Conservation (phyloP, 345 rosid genomes). For the Eucalyptus leucophloia region DNA sequence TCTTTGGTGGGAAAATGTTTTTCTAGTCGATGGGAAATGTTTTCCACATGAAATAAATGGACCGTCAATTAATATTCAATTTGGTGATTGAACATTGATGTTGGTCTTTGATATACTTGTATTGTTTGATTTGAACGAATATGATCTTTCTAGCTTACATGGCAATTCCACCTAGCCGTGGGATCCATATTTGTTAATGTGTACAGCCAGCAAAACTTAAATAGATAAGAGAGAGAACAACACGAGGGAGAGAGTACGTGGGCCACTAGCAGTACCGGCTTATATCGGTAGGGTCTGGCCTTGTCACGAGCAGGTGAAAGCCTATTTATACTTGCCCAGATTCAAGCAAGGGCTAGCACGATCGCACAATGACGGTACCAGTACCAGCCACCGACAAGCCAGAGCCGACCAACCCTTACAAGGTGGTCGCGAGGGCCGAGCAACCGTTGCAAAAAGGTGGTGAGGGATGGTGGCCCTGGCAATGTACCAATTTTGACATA, state of each 20-base stretch:
- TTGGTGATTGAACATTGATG: background rate
- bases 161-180: background rate
- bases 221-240: background rate
- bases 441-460: background rate
- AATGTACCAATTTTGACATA: background rate
- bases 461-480: background rate
- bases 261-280: background rate
- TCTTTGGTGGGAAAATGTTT: background rate
- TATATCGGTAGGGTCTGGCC: background rate
- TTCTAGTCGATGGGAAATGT: background rate
- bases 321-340: background rate
- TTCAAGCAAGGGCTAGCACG: background rate
- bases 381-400: background rate
- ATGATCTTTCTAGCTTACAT: background rate
- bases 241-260: background rate
- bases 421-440: background rate
- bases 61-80: background rate
- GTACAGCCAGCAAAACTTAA: background rate
- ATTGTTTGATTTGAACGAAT: background rate
- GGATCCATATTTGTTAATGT: background rate
- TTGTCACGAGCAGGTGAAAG: background rate
- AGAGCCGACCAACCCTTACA: background rate
- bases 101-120: background rate
- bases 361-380: background rate
- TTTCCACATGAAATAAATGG: rapidly evolving